Evolutionary conservation across 2,329 filamentous ascomycete species (phyloP), one percentile per base, ranked within the genome.

Genomic region (Gaeumannomyces tritici): DNA sequence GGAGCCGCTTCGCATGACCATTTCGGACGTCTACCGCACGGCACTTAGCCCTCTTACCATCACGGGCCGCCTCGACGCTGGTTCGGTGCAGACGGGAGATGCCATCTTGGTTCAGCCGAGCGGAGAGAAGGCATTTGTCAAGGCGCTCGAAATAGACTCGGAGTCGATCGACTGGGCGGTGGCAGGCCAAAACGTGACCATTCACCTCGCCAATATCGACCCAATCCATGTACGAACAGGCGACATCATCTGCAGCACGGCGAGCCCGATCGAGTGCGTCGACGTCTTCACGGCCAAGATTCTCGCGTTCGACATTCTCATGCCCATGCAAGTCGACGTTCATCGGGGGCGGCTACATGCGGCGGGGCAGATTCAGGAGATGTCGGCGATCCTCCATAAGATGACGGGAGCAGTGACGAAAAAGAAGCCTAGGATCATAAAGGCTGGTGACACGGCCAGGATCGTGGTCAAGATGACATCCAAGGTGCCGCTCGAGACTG

Each of bases 191-290:
- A 96, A 95, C 64, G 85, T 90, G 21, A 88, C 87, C 0, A 77
- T 99, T n/a, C 89, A 96, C 67, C 81, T 99, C 59, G 82, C 86
- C 11, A 89, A 93, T 67, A 91, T 97, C 70, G 93, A 98, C 68
- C 84, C 90, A 0, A 83, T 90, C 21, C 89, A 97, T 69, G 82
- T 99, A 12, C 85, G 86, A 57, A 82, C 89, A 9, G 95, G 95
- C 26, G 93, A 98, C 70, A 89, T 98, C 24, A 76, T 96, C n/a
- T 96, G 92, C 75, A 81, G 84, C 59, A 81, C 86, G 0, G 79
- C 81, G 1, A 76, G 82, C 1, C 88, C 91, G 0, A 87, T 96
- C 42, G 76, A 79, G 29, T 89, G 89, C 64, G 79, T 91, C 63
- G 89, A 88, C 63, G 83, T 79, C 0, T 93, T 98, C 69, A 90